Evolutionary conservation across 2,329 filamentous ascomycete genomes (phyloP).

Genomic region (Periconia macrospinosa): DNA sequence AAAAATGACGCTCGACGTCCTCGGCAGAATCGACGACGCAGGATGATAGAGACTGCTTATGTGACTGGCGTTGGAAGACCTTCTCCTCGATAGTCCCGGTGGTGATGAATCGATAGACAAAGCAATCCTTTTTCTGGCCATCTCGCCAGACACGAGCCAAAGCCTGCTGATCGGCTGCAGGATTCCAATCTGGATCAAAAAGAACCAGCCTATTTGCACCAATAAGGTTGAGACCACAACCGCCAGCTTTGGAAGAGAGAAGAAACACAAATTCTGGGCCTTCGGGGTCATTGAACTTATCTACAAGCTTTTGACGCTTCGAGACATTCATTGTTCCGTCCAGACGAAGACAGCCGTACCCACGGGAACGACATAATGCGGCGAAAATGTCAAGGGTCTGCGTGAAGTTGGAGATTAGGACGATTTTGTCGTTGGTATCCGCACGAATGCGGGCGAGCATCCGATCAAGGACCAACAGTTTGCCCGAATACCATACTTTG

Average conservation of each 20-base stretch:
- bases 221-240: conserved; percentile 93
- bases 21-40: conserved; percentile 96
- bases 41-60: conserved; percentile 95
- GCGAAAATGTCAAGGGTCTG: conserved; percentile 95
- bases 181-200: conserved; percentile 96
- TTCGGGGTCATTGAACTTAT: conserved; percentile 94
- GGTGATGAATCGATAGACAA: conserved; percentile 98
- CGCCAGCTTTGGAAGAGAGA: conserved; percentile 94
- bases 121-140: conserved; percentile 98
- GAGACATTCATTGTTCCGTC: conserved; percentile 98
- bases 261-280: conserved; percentile 91
- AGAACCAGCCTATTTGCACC: conserved; percentile 92
- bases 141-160: conserved; percentile 98
- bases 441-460: conserved; percentile 95
- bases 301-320: conserved; percentile 94
- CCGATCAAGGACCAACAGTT: conserved; percentile 96
- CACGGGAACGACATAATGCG: conserved; percentile 79
- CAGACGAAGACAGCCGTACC: conserved; percentile 83
- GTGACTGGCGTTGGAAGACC: conserved; percentile 97
- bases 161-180: conserved; percentile 94
- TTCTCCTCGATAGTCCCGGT: conserved; percentile 99
- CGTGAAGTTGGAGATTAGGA: conserved; percentile 98
- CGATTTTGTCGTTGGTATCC: conserved; percentile 98
- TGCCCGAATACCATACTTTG: conserved; percentile 95
- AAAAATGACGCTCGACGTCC: conserved; percentile 96